Conservation (phyloP, 495 filamentous ascomycete genomes). For the Penicillium cinerascens region DNA sequence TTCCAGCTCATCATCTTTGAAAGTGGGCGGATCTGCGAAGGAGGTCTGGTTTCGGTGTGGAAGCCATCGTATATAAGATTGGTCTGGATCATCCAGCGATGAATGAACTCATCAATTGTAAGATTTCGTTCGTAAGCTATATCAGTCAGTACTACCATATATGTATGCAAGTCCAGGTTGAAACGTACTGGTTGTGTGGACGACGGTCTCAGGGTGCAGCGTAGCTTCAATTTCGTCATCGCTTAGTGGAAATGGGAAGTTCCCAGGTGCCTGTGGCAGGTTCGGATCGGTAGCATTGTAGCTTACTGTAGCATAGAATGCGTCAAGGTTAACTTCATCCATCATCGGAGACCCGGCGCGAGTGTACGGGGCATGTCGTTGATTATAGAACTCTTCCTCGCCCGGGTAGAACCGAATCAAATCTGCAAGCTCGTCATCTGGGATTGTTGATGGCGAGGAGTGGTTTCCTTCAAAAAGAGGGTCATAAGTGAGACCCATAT, state of each 20-base stretch:
- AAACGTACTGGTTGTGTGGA: conserved; percentile 37
- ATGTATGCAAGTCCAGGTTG: not conserved
- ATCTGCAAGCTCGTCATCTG: conserved; percentile 34
- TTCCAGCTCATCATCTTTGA: conserved; percentile 33
- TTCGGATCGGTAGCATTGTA: conserved; percentile 21
- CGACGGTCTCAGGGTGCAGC: conserved; percentile 28
- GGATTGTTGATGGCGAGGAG: conserved; percentile 8
- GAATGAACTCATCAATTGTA: conserved; percentile 44
- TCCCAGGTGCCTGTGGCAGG: conserved; percentile 2
- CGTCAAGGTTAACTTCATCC: conserved; percentile 32
- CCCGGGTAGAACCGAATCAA: conserved; percentile 37
- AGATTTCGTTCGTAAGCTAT: conserved; percentile 43
- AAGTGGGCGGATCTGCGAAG: conserved; percentile 22
- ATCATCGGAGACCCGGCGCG: conserved; percentile 6
- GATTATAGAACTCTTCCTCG: conserved; percentile 23
- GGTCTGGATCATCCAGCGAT: conserved; percentile 37
- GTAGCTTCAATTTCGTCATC: conserved; percentile 8
- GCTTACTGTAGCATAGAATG: conserved; percentile 30
- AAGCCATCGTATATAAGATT: conserved; percentile 13
- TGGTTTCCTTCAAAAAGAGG: conserved; percentile 12
- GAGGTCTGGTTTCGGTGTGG: conserved; percentile 20
- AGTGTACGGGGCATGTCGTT: conserved; percentile 2
- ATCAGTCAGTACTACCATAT: conserved; percentile 5
- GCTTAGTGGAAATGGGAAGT: not conserved
- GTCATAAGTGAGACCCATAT: conserved; percentile 31